Evolutionary conservation across 495 filamentous ascomycete genomes (phyloP).

Genomic region (Letharia lupina): DNA sequence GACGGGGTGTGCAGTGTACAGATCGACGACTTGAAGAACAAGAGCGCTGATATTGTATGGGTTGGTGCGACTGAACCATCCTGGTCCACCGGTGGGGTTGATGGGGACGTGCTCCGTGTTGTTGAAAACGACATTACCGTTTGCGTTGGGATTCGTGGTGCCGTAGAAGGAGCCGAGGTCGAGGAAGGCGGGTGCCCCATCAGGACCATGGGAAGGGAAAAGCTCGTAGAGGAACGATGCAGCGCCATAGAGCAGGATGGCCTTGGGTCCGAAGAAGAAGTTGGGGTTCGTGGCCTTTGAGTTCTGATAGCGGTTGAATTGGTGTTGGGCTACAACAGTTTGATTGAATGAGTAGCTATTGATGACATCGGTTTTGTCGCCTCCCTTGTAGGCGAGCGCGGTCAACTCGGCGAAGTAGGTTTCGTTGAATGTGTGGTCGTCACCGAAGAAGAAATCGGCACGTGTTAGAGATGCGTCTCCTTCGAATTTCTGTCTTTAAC

Average conservation of each 20-base stretch:
- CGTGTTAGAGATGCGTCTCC: slow-evolving; percentile 34
- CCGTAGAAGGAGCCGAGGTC: slow-evolving; percentile 35
- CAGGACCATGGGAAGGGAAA: slow-evolving; percentile 27
- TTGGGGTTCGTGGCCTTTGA: slow-evolving; percentile 28
- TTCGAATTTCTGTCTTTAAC: slow-evolving; percentile 31
- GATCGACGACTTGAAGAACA: slow-evolving; percentile 27
- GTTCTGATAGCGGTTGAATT: slow-evolving; percentile 32
- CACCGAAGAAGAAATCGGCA: slow-evolving; percentile 35
- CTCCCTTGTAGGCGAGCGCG: background rate
- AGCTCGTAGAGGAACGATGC: slow-evolving; percentile 37
- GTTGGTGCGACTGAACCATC: slow-evolving; percentile 32
- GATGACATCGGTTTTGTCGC: slow-evolving; percentile 18
- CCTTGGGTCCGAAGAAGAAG: slow-evolving; percentile 33
- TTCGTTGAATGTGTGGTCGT: slow-evolving; percentile 34
- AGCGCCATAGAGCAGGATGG: slow-evolving; percentile 33
- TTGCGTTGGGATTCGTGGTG: slow-evolving; percentile 24
- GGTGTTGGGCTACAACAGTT: slow-evolving; percentile 28
- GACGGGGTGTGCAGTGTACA: slow-evolving; percentile 33
- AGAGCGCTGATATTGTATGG: slow-evolving; percentile 31
- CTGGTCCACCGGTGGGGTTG: slow-evolving; percentile 7
- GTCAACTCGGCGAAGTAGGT: slow-evolving; percentile 33
- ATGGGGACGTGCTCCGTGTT: slow-evolving; percentile 30
- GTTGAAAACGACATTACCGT: slow-evolving; percentile 29
- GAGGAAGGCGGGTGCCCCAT: slow-evolving; percentile 26
- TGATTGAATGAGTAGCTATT: slow-evolving; percentile 24